phyloP scores from a whole-genome alignment of 169 alveolate genomes.

The Perkinsus olseni region DNA sequence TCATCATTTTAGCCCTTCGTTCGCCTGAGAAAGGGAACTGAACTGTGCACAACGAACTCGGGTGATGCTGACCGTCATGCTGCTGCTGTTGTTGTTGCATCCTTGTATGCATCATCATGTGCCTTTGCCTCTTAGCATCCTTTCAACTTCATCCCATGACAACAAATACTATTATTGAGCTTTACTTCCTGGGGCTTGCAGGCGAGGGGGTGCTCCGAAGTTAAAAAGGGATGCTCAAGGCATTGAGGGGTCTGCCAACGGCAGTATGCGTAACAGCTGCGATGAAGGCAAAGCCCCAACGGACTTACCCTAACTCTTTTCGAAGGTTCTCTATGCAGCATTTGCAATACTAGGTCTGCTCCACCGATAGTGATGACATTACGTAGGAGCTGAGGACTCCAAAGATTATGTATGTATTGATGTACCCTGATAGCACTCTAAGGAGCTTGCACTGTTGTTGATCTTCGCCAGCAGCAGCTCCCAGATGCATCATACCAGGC shows the following conservation, averaged over 20 bases:
- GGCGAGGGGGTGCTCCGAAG: neutral
- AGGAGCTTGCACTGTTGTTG: neutral
- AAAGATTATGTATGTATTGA: neutral
- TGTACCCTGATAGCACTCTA: too few relatives aligned
- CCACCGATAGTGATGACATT: neutral
- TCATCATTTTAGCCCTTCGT: neutral
- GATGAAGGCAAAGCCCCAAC: too few relatives aligned
- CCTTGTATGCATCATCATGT: neutral
- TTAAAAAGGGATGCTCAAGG: neutral
- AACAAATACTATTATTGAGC: neutral
- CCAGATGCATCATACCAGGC: neutral
- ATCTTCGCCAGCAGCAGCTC: neutral
- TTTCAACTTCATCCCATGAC: neutral
- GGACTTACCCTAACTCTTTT: neutral
- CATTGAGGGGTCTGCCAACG: neutral
- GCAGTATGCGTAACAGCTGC: too few relatives aligned
- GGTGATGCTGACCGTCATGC: neutral
- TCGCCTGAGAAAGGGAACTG: neutral
- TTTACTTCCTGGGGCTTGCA: neutral
- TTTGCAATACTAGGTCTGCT: neutral
- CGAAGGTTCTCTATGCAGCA: neutral
- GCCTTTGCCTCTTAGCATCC: neutral
- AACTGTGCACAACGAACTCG: neutral
- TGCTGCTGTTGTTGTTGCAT: neutral
- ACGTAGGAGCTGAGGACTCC: neutral